Evolutionary conservation across 805 yeast species (phyloP), one percentile per base, ranked within the genome.

Genomic region (Candida pseudofarinosa): DNA sequence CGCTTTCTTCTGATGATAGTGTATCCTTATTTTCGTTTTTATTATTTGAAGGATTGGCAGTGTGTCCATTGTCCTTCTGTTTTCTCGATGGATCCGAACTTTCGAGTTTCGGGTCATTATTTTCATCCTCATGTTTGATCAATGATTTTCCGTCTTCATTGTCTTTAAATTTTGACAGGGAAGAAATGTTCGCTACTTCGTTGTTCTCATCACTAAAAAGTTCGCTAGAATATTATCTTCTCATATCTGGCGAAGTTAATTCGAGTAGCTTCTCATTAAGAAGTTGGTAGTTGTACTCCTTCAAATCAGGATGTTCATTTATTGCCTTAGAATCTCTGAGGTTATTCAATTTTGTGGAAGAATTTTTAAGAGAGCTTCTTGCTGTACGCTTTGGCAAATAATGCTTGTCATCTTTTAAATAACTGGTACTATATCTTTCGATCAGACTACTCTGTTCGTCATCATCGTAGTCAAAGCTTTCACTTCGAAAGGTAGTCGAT

Each of bases 331-430:
- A 53, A 15, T 66, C 71, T 44, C 69, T 69, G 32, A 69, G 50
- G 26, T 71, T 43, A 45, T 65, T 68, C 43, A 70, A 56, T 0
- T 73, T 74, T 42, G 69, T 58, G 38, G 53, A 63, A 1, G 74
- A 68, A 48, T 55, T 66, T n/a, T 56, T 51, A n/a, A 58, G 43
- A 4, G 69, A 58, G 37, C 51, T 58, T 12, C 53, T 45, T 2
- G 49, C 51, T 7, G 69, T 60, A 10, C 54, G 35, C 17, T 54
- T 55, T 0, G 76, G 76, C 35, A 67, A 54, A 38, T 65, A 63
- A 1, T 73, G 62, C 30, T 62, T 61, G 35, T 59, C 59, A 15
- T 49, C 47, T 13, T 44, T 39, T 7, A 23, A 40, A 6, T 16
- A 38, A 7, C 13, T 17, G 12, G 19, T 20, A 19, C 28, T 4